Evolutionary conservation across 306 rosid genomes (phyloP).

Genomic region (Purshia tridentata): DNA sequence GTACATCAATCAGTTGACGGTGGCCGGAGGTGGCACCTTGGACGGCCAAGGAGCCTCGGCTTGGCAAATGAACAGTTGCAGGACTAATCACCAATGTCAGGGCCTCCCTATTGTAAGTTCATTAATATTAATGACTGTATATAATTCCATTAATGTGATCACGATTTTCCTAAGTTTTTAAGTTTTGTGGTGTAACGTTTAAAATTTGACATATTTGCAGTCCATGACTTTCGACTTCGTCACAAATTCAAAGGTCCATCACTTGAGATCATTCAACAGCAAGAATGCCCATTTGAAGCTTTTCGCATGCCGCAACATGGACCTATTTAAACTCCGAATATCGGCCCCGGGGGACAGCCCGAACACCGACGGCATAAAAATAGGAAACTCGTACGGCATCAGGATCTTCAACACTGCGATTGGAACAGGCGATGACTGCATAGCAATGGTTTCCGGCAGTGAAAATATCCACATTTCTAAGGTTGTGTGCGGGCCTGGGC

Average conservation of each 20-base stretch:
- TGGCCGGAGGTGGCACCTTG: slow-evolving; percentile 56
- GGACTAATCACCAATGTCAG: slow-evolving; percentile 27
- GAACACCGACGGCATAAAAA: slow-evolving; percentile 79
- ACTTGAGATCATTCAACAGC: slow-evolving; percentile 46
- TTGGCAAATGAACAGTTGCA: slow-evolving; percentile 46
- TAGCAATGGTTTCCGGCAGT: slow-evolving; percentile 48
- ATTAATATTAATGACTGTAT: no score
- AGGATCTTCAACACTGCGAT: slow-evolving; percentile 27
- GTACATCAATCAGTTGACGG: slow-evolving; percentile 30
- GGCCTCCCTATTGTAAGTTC: slow-evolving; percentile 41
- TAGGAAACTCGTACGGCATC: slow-evolving; percentile 29
- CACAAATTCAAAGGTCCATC: slow-evolving; percentile 40
- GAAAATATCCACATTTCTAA: slow-evolving; percentile 26
- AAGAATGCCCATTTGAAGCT: slow-evolving; percentile 45
- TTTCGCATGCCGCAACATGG: slow-evolving; percentile 43
- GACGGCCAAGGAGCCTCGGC: slow-evolving; percentile 54
- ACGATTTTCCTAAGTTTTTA: no score
- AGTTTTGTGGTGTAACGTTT: no score
- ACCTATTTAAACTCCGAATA: slow-evolving; percentile 29
- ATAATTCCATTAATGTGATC: no score
- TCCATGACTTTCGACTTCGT: slow-evolving; percentile 50
- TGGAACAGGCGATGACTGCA: slow-evolving; percentile 61
- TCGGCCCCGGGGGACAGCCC: slow-evolving; percentile 48
- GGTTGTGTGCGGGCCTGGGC: slow-evolving; percentile 65
- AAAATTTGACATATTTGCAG: slow-evolving; percentile 22